phyloP scores from a whole-genome alignment of 2,329 filamentous ascomycete genomes.

The Apiospora malaysiana region DNA sequence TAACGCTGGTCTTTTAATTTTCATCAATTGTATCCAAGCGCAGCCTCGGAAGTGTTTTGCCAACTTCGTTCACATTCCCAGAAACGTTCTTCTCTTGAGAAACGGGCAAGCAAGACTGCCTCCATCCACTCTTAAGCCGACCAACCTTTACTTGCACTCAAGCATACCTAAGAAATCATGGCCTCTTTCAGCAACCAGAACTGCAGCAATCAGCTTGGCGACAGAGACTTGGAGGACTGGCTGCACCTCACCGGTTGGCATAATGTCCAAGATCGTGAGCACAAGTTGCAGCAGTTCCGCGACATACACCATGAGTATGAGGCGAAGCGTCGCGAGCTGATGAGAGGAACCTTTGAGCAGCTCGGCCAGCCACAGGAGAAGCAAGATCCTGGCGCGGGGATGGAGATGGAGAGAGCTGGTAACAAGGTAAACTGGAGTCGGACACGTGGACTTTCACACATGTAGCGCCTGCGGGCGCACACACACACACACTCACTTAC shows the following conservation, averaged over 20 bases:
- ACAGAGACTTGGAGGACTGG: constrained; percentile 27
- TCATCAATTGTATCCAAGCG: too few relatives aligned
- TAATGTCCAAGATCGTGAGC: constrained; percentile 22
- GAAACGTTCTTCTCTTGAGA: not conserved
- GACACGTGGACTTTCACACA: not conserved
- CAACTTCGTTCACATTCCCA: too few relatives aligned
- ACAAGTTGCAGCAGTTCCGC: constrained; percentile 23
- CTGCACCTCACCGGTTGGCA: constrained; percentile 29
- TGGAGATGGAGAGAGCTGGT: not conserved
- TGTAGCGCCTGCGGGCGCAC: not conserved
- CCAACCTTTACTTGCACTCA: not conserved
- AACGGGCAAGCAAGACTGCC: not conserved
- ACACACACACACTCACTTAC: not conserved
- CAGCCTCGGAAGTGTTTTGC: too few relatives aligned
- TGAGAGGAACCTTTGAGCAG: not conserved
- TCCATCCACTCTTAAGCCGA: too few relatives aligned
- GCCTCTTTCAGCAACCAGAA: not conserved
- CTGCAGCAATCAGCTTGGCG: not conserved
- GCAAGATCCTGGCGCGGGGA: not conserved
- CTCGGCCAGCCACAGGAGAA: not conserved
- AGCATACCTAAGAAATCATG: not conserved
- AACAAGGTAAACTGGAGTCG: not conserved
- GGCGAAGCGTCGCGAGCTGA: constrained; percentile 5
- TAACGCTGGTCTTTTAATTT: too few relatives aligned
- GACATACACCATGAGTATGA: not conserved